phyloP scores from a whole-genome alignment of 495 filamentous ascomycete species.

The Talaromyces thailandensis region DNA sequence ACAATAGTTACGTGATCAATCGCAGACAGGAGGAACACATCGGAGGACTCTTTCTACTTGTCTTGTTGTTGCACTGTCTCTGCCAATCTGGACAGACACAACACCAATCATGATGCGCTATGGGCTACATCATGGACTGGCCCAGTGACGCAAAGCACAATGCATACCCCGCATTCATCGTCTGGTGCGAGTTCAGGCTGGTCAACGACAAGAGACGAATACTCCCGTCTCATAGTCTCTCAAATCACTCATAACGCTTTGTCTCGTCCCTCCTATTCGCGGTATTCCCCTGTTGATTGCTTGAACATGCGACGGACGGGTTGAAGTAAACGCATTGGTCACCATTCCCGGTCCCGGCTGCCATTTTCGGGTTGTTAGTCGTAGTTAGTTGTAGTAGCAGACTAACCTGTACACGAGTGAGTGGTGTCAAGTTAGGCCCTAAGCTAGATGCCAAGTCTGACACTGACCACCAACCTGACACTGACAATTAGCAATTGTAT shows the following conservation, averaged over 20 bases:
- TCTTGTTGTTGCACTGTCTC: not conserved
- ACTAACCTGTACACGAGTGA: not conserved
- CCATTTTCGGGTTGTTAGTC: not conserved
- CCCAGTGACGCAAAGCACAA: slow-evolving; percentile 1
- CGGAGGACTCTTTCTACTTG: not conserved
- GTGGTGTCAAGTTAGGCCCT: not conserved
- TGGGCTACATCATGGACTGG: not conserved
- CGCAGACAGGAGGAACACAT: not conserved
- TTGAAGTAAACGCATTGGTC: not conserved
- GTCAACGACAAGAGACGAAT: not conserved
- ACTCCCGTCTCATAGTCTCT: not conserved
- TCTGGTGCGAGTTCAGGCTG: not conserved
- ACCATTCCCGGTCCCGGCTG: not conserved
- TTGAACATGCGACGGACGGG: not conserved
- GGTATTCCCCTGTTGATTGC: not conserved
- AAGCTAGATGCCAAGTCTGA: not conserved
- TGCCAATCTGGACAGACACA: not conserved
- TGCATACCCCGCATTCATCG: slow-evolving; percentile 6
- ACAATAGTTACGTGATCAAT: not conserved
- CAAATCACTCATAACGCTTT: no score
- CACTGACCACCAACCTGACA: not conserved
- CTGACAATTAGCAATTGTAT: slow-evolving; percentile 3
- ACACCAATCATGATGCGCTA: not conserved
- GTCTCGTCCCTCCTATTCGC: not conserved
- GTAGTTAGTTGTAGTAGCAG: not conserved